Base-by-base conservation (phyloP, 192 early-diverging fungal genomes). In the Rhizophlyctis rosea region DNA sequence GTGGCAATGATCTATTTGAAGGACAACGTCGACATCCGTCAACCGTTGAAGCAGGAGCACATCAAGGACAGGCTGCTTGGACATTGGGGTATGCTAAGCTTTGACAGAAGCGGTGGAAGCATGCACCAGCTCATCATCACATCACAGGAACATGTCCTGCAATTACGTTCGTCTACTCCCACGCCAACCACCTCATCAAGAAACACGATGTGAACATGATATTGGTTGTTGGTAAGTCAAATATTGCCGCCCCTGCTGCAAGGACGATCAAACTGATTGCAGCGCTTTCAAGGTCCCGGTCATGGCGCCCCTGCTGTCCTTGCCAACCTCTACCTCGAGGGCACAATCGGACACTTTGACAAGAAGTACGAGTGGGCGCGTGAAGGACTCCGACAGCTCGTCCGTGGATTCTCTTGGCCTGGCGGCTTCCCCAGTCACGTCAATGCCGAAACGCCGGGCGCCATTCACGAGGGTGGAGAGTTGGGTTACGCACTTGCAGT, bases 401-500 rank as follows among this genome's bases (percentile, higher is more conserved):
- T 75, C 3, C 56, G 51, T 21, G 51, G 69, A 14, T 77, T 77
- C 55, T 68, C 63, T n/a, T 77, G 76, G 76, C 76, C 73, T 18
- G 74, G 69, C 13, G 76, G 76, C 11, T 77, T 77, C 34, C 71
- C 76, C 32, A 75, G 75, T 50, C 76, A 77, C 39, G 64, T 71
- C 3, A 75, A 74, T 57, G 68, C 72, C 2, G 73, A 76, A 34
- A 47, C 72, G 9, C 76, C 76, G 16, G 76, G 76, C 2, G 65
- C 73, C 48, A 75, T 77, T 34, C 71, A 77, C 50, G 76, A 77
- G 59, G 76, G 76, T 29, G 76, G 76, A 16, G 76, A 77, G 25
- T 58, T 75, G 9, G 76, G 76, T 18, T 77, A 77, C 34, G 73
- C 76, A 24, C 62, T 77, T 4, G 25, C 68, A 24, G 76, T 77